A percentile compares a stretch with the other conserved stretches of the same genome.
Evolutionary conservation across 2,329 filamentous ascomycete species (phyloP).

Genomic region (Aureobasidium pullulans): DNA sequence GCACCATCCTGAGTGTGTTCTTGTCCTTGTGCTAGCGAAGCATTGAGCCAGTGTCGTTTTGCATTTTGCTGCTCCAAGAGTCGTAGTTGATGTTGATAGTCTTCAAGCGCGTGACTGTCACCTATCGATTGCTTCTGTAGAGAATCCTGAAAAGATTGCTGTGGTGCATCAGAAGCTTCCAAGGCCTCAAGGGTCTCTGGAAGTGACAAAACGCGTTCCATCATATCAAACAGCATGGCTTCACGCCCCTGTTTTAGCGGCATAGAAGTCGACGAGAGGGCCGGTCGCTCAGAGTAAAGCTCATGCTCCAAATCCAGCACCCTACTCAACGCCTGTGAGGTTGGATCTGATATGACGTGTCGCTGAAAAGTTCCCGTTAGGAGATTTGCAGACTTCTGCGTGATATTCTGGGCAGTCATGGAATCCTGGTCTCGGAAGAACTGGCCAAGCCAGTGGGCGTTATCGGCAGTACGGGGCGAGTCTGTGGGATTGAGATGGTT

Average conservation of each 20-base stretch:
- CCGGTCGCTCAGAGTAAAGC: background rate
- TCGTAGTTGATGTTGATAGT: background rate
- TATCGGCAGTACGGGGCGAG: background rate
- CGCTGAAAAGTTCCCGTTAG: background rate
- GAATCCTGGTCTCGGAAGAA: background rate
- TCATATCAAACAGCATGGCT: constrained; percentile 1
- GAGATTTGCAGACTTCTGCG: background rate
- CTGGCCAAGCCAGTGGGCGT: background rate
- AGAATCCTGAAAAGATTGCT: background rate
- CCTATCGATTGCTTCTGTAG: background rate
- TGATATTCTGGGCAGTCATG: background rate
- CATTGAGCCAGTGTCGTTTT: background rate
- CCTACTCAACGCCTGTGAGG: background rate
- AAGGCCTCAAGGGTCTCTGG: constrained; percentile 5
- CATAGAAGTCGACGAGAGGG: background rate
- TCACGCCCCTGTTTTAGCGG: background rate
- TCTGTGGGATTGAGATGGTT: background rate
- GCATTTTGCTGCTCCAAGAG: background rate
- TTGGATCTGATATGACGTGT: background rate
- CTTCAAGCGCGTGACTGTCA: background rate
- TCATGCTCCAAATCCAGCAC: constrained; percentile 4
- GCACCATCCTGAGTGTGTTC: background rate
- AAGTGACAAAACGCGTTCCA: background rate
- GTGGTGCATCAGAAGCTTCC: background rate
- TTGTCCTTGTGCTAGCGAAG: background rate